A percentile compares a stretch with the other conserved stretches of the same genome.
Evolutionary conservation across 257 asterid genomes (phyloP).

Genomic region (Agastache rugosa): DNA sequence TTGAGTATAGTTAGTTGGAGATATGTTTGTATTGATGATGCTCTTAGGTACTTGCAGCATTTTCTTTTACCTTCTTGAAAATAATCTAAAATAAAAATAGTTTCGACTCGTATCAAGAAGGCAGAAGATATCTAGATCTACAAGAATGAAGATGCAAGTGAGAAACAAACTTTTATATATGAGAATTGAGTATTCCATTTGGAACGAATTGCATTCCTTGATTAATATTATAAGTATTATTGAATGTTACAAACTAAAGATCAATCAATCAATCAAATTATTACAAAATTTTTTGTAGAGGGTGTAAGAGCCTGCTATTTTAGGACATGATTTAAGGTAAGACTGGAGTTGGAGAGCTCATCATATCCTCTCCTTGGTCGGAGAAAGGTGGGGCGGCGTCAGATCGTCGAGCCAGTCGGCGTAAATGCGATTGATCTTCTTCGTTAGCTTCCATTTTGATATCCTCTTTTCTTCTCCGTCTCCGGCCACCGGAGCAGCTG

Average conservation of each 20-base stretch:
- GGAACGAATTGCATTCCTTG: conserved; percentile 4
- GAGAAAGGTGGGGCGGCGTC: conserved; percentile 51
- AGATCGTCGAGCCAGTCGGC: conserved; percentile 77
- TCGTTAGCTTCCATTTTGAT: conserved; percentile 61
- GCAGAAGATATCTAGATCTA: no score
- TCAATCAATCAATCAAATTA: conserved; percentile 5
- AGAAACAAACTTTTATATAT: neutral
- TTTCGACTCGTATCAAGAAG: no score
- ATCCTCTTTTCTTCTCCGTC: conserved; percentile 43
- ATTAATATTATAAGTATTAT: conserved; percentile 3
- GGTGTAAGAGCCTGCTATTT: neutral
- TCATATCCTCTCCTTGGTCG: conserved; percentile 37
- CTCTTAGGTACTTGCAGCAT: conserved; percentile 80
- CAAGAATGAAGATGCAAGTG: neutral
- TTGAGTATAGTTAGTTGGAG: conserved; percentile 88
- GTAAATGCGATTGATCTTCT: conserved; percentile 64
- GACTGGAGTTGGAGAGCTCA: neutral
- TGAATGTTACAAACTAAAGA: conserved; percentile 15
- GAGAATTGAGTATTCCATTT: neutral
- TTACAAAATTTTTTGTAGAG: conserved; percentile 2
- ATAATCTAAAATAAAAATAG: neutral
- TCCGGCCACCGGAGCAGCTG: conserved; percentile 35
- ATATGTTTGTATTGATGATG: conserved; percentile 72
- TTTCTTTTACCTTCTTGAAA: conserved; percentile 54
- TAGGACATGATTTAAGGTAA: neutral